Evolutionary conservation across 257 asterid genomes (phyloP).

Genomic region (Anisodus acutangulus): DNA sequence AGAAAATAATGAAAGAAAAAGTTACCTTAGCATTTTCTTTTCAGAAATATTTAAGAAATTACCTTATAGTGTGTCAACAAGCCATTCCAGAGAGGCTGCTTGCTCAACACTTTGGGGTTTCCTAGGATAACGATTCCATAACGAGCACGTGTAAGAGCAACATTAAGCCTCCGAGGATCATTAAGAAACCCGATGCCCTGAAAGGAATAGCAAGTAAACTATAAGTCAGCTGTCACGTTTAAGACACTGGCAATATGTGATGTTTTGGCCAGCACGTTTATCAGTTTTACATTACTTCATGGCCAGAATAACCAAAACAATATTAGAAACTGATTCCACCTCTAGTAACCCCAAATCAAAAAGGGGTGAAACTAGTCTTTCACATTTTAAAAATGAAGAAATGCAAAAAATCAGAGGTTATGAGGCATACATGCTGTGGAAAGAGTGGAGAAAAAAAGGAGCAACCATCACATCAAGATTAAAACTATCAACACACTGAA

Average conservation of each 20-base stretch:
- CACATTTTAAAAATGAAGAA: neutral
- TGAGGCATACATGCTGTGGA: neutral
- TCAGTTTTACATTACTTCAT: neutral
- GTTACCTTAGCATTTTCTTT: neutral
- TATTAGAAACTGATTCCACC: neutral
- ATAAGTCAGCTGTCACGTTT: neutral
- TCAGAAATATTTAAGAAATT: constrained; percentile 32
- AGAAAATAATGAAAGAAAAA: constrained; percentile 21
- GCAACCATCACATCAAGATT: neutral
- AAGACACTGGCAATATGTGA: constrained; percentile 10
- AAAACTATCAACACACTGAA: constrained; percentile 21
- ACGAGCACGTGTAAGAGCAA: constrained; percentile 99
- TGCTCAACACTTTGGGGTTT: constrained; percentile 96
- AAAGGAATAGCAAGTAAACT: constrained; percentile 31
- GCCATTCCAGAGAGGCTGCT: constrained; percentile 95
- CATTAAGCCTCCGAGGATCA: constrained; percentile 98
- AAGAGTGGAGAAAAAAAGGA: neutral
- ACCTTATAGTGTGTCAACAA: constrained; percentile 96
- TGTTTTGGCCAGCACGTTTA: neutral
- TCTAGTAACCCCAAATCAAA: neutral
- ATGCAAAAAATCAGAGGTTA: neutral
- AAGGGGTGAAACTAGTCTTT: neutral
- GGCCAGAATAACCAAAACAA: neutral
- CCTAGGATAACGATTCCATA: constrained; percentile 97
- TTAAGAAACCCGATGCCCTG: constrained; percentile 99